These are phyloP conservation scores for Plantago elongata DNA, from an alignment of 257 asterid genomes.

Conservation along the genomic window DNA sequence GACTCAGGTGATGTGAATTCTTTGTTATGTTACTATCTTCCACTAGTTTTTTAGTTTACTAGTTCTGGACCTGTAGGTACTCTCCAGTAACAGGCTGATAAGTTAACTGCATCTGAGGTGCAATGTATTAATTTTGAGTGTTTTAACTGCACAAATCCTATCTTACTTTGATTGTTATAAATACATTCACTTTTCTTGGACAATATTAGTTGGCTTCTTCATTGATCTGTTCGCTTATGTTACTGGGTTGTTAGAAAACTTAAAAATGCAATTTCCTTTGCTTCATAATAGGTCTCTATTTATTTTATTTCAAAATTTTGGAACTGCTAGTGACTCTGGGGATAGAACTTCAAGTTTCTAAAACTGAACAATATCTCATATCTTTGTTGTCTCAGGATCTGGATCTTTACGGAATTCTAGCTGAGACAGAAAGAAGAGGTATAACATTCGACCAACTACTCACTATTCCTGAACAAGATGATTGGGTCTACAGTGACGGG, in stretches of 20 bases:
- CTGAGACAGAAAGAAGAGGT: constrained; percentile 88
- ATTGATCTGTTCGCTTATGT: neutral
- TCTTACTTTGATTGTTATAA: neutral
- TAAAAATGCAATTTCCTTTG: neutral
- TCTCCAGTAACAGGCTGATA: neutral
- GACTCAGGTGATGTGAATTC: constrained; percentile 55
- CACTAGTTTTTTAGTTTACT: neutral
- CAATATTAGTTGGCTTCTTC: neutral
- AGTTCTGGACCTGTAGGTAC: neutral
- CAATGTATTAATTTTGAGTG: neutral
- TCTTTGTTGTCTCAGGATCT: constrained; percentile 48
- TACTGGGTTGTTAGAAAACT: neutral
- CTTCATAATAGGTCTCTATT: neutral
- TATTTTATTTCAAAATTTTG: too few relatives aligned
- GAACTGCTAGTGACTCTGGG: too few relatives aligned
- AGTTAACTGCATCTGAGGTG: neutral
- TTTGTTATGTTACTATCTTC: neutral
- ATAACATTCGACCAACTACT: constrained; percentile 82
- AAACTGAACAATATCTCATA: constrained; percentile 2
- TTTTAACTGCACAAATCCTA: neutral
- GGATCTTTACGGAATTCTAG: constrained; percentile 74
- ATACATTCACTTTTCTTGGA: neutral
- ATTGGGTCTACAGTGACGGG: constrained; percentile 98
- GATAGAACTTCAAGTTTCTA: neutral
- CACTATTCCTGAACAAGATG: constrained; percentile 95